Conservation (phyloP, 148 eudicot genomes). For the Cornus suecica region DNA sequence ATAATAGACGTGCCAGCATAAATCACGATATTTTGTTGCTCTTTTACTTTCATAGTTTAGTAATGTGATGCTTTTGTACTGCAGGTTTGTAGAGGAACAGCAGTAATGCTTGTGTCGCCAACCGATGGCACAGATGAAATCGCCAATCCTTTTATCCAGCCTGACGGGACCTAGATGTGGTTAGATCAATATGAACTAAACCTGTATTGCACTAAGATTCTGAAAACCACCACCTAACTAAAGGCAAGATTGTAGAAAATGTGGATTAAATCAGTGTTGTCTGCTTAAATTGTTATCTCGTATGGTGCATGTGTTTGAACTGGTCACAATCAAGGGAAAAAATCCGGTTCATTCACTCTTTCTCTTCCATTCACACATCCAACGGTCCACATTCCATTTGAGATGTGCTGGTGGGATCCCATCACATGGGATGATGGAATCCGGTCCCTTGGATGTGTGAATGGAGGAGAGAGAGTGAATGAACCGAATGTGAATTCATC, state of each 20-base stretch:
- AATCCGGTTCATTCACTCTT: too few species aligned
- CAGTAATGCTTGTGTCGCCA: slow-evolving; percentile 94
- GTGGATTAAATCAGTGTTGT: background rate
- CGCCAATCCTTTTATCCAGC: slow-evolving; percentile 63
- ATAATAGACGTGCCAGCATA: too few species aligned
- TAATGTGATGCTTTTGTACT: slow-evolving; percentile 5
- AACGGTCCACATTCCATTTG: too few species aligned
- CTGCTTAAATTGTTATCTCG: background rate
- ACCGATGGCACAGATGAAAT: slow-evolving; percentile 97
- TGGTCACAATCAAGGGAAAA: too few species aligned
- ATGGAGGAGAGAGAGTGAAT: too few species aligned
- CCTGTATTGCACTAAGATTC: background rate
- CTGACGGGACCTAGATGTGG: slow-evolving; percentile 39
- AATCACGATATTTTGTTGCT: too few species aligned
- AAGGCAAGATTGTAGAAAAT: background rate
- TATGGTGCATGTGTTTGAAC: background rate
- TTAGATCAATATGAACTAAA: background rate
- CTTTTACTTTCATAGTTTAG: too few species aligned
- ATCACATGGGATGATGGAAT: too few species aligned
- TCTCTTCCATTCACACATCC: too few species aligned
- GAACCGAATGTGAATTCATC: too few species aligned
- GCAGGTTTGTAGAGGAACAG: slow-evolving; percentile 97
- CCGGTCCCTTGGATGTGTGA: too few species aligned
- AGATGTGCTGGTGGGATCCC: too few species aligned
- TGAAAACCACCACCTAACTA: background rate